Conservation (phyloP, 2,329 filamentous ascomycete species). For the Stachybotrys chartarum region DNA sequence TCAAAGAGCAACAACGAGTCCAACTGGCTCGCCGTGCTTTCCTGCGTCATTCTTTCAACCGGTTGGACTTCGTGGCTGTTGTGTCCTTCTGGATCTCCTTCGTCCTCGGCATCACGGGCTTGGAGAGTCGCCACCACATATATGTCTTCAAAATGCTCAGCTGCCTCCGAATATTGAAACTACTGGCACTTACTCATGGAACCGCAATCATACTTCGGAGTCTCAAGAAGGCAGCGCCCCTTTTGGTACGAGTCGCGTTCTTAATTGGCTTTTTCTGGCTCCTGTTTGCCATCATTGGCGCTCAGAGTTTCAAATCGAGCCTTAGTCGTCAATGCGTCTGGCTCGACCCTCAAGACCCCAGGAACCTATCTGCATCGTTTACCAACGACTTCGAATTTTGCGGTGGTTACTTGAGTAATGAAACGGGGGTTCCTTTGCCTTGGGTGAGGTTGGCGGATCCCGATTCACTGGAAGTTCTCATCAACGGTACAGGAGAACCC, state of each 20-base stretch:
- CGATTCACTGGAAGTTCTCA: conserved; percentile 37
- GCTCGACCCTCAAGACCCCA: conserved; percentile 56
- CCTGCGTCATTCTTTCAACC: conserved; percentile 89
- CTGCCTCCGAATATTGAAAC: conserved; percentile 82
- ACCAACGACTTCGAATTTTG: conserved; percentile 70
- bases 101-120: conserved; percentile 57
- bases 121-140: conserved; percentile 65
- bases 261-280: conserved; percentile 97
- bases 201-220: conserved; percentile 94
- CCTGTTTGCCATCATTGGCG: conserved; percentile 89
- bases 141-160: conserved; percentile 96
- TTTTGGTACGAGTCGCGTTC: conserved; percentile 88
- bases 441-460: conserved; percentile 51
- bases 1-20: conserved; percentile 71
- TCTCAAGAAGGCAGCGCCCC: conserved; percentile 87
- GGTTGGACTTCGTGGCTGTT: conserved; percentile 89
- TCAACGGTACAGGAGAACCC: conserved; percentile 40
- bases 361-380: conserved; percentile 47
- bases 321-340: conserved; percentile 71
- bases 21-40: conserved; percentile 88
- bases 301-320: conserved; percentile 91
- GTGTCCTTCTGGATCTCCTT: conserved; percentile 95
- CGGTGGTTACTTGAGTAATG: conserved; percentile 67
- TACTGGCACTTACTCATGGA: conserved; percentile 88
- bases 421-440: conserved; percentile 49